Conservation (phyloP, 768 basidiomycete genomes). For the Suillus fuscotomentosus region DNA sequence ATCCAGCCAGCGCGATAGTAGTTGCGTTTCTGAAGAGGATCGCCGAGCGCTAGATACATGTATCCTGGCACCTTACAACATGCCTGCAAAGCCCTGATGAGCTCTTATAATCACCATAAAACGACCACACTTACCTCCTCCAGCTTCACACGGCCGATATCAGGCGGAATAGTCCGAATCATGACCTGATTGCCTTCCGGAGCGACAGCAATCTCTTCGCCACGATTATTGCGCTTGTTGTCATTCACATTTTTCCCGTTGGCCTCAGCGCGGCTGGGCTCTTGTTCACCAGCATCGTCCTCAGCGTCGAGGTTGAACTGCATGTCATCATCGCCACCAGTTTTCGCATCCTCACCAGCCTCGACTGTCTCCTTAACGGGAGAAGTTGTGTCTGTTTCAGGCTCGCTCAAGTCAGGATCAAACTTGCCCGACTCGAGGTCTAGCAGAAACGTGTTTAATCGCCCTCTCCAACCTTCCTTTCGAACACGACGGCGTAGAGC, state of each 20-base stretch:
- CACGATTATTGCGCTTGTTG: slow-evolving; percentile 52
- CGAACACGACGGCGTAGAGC: slow-evolving; percentile 75
- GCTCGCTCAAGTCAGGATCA: slow-evolving; percentile 72
- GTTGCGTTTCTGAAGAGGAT: slow-evolving; percentile 89
- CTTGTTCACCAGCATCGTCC: slow-evolving; percentile 66
- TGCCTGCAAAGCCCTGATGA: slow-evolving; percentile 45
- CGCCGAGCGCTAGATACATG: slow-evolving; percentile 85
- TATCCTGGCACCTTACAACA: slow-evolving; percentile 78
- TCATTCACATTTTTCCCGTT: slow-evolving; percentile 55
- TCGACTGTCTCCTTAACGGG: slow-evolving; percentile 50
- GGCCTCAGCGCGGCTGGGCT: slow-evolving; percentile 48
- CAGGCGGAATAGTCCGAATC: slow-evolving; percentile 93
- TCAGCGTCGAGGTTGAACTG: slow-evolving; percentile 71
- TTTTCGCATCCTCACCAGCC: slow-evolving; percentile 55
- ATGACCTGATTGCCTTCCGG: slow-evolving; percentile 89
- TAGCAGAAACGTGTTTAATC: slow-evolving; percentile 67
- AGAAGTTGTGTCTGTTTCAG: slow-evolving; percentile 50
- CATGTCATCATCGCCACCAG: slow-evolving; percentile 65
- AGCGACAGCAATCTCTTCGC: slow-evolving; percentile 66
- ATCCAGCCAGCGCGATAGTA: slow-evolving; percentile 97
- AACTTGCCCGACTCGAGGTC: slow-evolving; percentile 84
- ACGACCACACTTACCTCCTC: slow-evolving; percentile 65
- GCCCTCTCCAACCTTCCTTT: slow-evolving; percentile 82
- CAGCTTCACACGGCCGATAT: slow-evolving; percentile 84
- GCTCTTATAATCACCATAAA: slow-evolving; percentile 7